A percentile compares a stretch with the other conserved stretches of the same genome.
Evolutionary conservation across 148 eudicot species (phyloP).

Genomic region (Hydrangea macrophylla): DNA sequence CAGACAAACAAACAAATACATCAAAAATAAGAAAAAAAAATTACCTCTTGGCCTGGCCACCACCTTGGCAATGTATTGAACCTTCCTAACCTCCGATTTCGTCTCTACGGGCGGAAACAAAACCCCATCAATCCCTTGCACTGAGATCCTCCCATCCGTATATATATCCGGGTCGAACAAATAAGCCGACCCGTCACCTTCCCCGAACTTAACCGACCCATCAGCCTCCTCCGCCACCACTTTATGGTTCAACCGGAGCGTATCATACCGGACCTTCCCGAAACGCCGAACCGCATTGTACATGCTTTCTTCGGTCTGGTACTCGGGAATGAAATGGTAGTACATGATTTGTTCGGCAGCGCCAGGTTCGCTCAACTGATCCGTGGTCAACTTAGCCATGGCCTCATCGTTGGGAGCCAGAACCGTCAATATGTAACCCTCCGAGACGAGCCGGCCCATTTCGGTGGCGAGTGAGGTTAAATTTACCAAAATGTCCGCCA

Average conservation of each 20-base stretch:
- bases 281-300: conserved; percentile 59
- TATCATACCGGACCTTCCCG: conserved; percentile 56
- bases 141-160: conserved; percentile 62
- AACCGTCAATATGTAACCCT: conserved; percentile 55
- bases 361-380: conserved; percentile 59
- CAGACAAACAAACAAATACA: background rate
- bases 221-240: conserved; percentile 58
- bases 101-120: conserved; percentile 46
- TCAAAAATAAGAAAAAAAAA: conserved; percentile 3
- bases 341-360: conserved; percentile 68
- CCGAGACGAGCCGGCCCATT: conserved; percentile 56
- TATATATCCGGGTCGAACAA: conserved; percentile 66
- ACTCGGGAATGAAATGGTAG: conserved; percentile 58
- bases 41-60: conserved; percentile 45
- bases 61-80: conserved; percentile 31
- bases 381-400: conserved; percentile 58
- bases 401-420: conserved; percentile 67
- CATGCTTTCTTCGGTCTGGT: conserved; percentile 70
- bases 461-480: conserved; percentile 51
- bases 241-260: conserved; percentile 47
- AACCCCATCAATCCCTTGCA: conserved; percentile 65
- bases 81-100: conserved; percentile 4
- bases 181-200: conserved; percentile 54
- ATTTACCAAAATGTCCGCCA: conserved; percentile 56
- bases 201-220: conserved; percentile 57